phyloP scores from a whole-genome alignment of 2,329 filamentous ascomycete species.

The Colletotrichum coccodes region DNA sequence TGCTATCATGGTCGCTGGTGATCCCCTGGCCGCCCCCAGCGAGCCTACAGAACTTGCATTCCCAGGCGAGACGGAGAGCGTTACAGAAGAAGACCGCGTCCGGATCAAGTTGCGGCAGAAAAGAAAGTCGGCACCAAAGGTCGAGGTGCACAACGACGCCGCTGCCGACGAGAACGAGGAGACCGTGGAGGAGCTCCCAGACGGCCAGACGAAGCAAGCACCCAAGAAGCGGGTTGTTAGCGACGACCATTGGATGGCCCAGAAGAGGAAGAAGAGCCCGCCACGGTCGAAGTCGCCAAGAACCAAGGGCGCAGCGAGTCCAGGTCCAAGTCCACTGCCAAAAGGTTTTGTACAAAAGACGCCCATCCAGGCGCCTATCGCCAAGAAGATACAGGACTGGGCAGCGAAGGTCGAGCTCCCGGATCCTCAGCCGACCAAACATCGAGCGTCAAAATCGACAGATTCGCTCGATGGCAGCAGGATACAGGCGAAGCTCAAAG shows the following conservation, averaged over 20 bases:
- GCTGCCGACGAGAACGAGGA: conserved; percentile 40
- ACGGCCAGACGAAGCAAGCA: conserved; percentile 59
- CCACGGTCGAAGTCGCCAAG: conserved; percentile 50
- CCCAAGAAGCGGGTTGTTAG: conserved; percentile 94
- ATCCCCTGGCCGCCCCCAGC: conserved; percentile 62
- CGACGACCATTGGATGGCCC: conserved; percentile 87
- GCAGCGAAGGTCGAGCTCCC: conserved; percentile 64
- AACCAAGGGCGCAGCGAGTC: conserved; percentile 36
- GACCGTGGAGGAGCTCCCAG: conserved; percentile 33
- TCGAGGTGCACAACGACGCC: conserved; percentile 43
- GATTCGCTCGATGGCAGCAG: conserved; percentile 41
- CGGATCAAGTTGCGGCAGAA: conserved; percentile 65
- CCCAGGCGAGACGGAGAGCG: conserved; percentile 67
- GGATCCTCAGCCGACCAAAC: conserved; percentile 49
- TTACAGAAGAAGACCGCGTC: conserved; percentile 69
- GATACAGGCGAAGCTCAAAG: conserved; percentile 35
- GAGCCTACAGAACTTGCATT: conserved; percentile 72
- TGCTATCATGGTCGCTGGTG: conserved; percentile 65
- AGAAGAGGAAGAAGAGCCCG: conserved; percentile 62
- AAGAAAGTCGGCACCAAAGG: conserved; percentile 46
- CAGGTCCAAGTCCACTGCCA: conserved; percentile 57
- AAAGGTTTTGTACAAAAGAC: conserved; percentile 67
- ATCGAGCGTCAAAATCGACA: conserved; percentile 48
- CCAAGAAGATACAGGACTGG: conserved; percentile 72
- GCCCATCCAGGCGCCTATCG: conserved; percentile 63